These are phyloP conservation scores for Stephania yunnanensis DNA, from an alignment of 164 flowering plant species.

Conservation along the genomic window DNA sequence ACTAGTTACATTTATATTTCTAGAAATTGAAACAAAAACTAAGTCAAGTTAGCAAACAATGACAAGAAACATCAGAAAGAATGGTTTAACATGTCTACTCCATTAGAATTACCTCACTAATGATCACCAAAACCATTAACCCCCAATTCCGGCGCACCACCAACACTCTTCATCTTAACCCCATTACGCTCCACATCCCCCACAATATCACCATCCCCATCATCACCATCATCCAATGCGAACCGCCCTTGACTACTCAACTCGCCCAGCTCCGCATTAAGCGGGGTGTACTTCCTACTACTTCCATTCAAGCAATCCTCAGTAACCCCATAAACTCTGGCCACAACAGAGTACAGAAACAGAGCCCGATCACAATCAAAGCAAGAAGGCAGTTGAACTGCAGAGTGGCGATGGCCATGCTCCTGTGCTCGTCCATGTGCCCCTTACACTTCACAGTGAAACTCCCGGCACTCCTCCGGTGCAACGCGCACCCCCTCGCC, in stretches of 20 bases:
- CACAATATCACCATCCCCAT: constrained; percentile 44
- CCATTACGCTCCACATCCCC: constrained; percentile 37
- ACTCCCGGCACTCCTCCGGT: constrained; percentile 73
- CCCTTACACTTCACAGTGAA: constrained; percentile 73
- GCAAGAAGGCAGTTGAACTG: constrained; percentile 91
- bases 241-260: constrained; percentile 39
- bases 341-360: constrained; percentile 40
- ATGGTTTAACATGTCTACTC: constrained; percentile 3
- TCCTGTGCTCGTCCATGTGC: constrained; percentile 70
- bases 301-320: constrained; percentile 10
- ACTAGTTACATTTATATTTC: neutral
- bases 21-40: neutral
- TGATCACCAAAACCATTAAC: constrained; percentile 58
- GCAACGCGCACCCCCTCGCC: constrained; percentile 55
- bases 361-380: constrained; percentile 45
- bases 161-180: constrained; percentile 21
- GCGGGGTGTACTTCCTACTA: constrained; percentile 40
- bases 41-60: neutral
- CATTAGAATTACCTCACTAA: constrained; percentile 29
- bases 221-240: constrained; percentile 77
- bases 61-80: neutral
- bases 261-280: constrained; percentile 51
- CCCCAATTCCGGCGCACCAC: constrained; percentile 12
- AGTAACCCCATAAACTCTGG: constrained; percentile 18
- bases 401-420: constrained; percentile 77